These are phyloP conservation scores for Bryoglossum gracile DNA, from an alignment of 495 filamentous ascomycete genomes.

Conservation along the genomic window DNA sequence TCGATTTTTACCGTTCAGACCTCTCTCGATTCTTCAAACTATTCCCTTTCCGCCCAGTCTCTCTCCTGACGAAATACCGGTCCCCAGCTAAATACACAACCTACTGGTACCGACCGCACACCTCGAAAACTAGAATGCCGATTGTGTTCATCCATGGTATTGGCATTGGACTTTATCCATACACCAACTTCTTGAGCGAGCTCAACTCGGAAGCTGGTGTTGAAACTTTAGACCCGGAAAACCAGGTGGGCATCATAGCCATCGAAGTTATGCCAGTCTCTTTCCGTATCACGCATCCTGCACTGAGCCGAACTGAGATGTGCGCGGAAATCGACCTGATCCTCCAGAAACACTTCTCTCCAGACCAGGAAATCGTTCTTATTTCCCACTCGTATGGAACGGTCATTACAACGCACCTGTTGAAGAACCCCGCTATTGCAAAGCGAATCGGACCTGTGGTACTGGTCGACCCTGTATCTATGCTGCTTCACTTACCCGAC, in stretches of 20 bases:
- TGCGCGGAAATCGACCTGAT: conserved; percentile 38
- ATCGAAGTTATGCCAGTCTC: conserved; percentile 58
- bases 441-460: conserved; percentile 40
- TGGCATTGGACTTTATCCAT: conserved; percentile 58
- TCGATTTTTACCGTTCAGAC: conserved; percentile 33
- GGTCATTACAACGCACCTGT: conserved; percentile 54
- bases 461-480: conserved; percentile 58
- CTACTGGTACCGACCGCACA: conserved; percentile 62
- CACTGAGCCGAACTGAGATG: conserved; percentile 40
- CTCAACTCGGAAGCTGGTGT: conserved; percentile 33
- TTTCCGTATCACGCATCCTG: conserved; percentile 47
- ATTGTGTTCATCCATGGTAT: conserved; percentile 67
- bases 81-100: conserved; percentile 43
- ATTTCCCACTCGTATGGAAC: conserved; percentile 57
- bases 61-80: conserved; percentile 31
- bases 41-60: conserved; percentile 49
- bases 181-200: conserved; percentile 46
- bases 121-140: conserved; percentile 43
- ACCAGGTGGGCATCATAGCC: conserved; percentile 55
- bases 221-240: conserved; percentile 23
- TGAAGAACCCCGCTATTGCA: conserved; percentile 36
- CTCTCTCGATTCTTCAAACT: conserved; percentile 30
- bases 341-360: conserved; percentile 47
- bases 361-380: conserved; percentile 41
- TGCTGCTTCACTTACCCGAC: conserved; percentile 57